Evolutionary conservation across 371 early-diverging fungal genomes (phyloP).

Genomic region (Entomophthora muscae): DNA sequence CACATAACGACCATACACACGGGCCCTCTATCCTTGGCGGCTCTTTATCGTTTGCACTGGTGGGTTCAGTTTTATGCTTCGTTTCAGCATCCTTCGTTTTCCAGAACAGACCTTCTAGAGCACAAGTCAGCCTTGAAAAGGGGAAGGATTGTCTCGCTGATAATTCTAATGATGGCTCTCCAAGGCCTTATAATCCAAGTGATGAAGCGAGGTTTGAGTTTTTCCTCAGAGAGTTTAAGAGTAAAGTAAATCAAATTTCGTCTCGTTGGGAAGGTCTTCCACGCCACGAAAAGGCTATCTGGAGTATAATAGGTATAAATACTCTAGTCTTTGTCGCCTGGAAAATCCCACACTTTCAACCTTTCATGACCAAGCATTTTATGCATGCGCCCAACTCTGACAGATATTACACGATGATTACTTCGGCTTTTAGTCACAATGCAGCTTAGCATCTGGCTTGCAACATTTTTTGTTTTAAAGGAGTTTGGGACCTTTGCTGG

Average conservation of each 20-base stretch:
- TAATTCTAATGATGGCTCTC: no score
- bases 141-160: neutral
- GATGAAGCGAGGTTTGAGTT: neutral
- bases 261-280: neutral
- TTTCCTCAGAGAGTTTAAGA: neutral
- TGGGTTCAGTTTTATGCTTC: neutral
- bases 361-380: conserved; percentile 51
- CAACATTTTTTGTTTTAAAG: conserved; percentile 47
- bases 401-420: conserved; percentile 43
- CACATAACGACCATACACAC: neutral
- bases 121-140: neutral
- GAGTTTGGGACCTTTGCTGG: conserved; percentile 30
- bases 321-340: conserved; percentile 46
- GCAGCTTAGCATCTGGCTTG: conserved; percentile 37
- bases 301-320: conserved; percentile 41
- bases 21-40: neutral
- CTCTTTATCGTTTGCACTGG: neutral
- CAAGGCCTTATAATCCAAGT: neutral
- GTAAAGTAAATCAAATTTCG: neutral
- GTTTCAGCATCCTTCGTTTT: neutral
- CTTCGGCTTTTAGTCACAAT: conserved; percentile 43
- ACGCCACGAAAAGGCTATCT: neutral
- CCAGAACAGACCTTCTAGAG: neutral
- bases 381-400: conserved; percentile 40
- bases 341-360: conserved; percentile 35